These are phyloP conservation scores for Suillus ampliporus DNA, from an alignment of 768 basidiomycete genomes.

Conservation along the genomic window DNA sequence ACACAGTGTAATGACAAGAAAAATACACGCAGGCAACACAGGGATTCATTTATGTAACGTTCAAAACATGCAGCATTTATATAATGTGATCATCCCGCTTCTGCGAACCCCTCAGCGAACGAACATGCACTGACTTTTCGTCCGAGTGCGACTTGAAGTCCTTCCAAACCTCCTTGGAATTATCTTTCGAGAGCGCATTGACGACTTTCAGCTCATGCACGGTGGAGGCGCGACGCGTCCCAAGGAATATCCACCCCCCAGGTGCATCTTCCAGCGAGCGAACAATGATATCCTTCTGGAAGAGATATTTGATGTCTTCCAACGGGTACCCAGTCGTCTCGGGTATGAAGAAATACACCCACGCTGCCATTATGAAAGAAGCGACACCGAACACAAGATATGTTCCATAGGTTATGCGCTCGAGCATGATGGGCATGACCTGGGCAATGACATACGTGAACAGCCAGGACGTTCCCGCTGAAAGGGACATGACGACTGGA, in stretches of 20 bases:
- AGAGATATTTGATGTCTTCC: conserved; percentile 43
- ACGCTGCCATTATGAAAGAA: conserved; percentile 36
- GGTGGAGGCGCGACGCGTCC: conserved; percentile 25
- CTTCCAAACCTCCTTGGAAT: neutral
- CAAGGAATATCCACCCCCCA: conserved; percentile 35
- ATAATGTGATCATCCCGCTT: neutral
- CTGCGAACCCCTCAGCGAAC: neutral
- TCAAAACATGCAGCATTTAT: neutral
- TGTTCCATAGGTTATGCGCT: conserved; percentile 32
- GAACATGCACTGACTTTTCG: neutral
- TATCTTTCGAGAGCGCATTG: no score
- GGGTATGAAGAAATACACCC: conserved; percentile 42
- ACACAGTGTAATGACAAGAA: neutral
- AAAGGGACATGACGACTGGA: conserved; percentile 36
- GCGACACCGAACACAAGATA: conserved; percentile 38
- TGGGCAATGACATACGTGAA: conserved; percentile 45
- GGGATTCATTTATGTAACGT: neutral
- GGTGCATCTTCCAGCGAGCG: conserved; percentile 39
- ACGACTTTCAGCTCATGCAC: conserved; percentile 31
- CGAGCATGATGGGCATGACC: conserved; percentile 42
- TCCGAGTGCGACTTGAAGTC: neutral
- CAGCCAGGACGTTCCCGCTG: conserved; percentile 39
- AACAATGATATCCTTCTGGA: conserved; percentile 37
- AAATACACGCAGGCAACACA: neutral
- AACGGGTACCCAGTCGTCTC: conserved; percentile 46